These are phyloP conservation scores for Rhodotorula sphaerocarpa DNA, from an alignment of 768 basidiomycete species.

Conservation along the genomic window DNA sequence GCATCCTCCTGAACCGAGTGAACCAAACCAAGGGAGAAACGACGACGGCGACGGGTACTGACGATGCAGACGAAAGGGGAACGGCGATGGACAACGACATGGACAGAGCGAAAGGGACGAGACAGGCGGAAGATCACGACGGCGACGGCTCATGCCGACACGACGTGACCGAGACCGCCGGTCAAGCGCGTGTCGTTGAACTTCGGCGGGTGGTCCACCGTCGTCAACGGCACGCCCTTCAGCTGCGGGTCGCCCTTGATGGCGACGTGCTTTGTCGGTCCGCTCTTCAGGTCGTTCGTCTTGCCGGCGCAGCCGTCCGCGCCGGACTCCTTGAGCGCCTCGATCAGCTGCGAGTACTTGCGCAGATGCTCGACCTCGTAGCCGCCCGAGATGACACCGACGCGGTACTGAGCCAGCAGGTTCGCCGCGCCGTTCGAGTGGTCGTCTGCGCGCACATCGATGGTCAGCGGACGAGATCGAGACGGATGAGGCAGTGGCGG, in stretches of 20 bases:
- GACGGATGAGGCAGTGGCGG: not conserved
- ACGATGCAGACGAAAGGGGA: not conserved
- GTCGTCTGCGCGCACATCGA: constrained; percentile 50
- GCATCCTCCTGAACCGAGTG: too few species aligned
- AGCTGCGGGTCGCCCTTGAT: constrained; percentile 30
- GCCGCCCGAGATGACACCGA: constrained; percentile 60
- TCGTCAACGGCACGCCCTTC: constrained; percentile 1
- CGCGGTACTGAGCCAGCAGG: constrained; percentile 70
- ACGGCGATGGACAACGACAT: not conserved
- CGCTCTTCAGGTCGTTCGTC: constrained; percentile 13
- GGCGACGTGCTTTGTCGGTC: not conserved
- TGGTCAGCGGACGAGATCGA: not conserved
- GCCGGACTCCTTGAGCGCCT: constrained; percentile 20
- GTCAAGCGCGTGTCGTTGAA: not conserved
- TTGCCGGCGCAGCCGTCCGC: constrained; percentile 28
- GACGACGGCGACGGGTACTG: not conserved
- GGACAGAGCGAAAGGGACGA: not conserved
- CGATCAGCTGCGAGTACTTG: constrained; percentile 30
- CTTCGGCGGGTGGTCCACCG: not conserved
- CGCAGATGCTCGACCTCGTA: constrained; percentile 48
- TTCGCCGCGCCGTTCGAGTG: constrained; percentile 79
- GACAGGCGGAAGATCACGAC: not conserved
- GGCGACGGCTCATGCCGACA: not conserved
- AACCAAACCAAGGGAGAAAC: not conserved
- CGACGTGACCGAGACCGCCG: not conserved